These are phyloP conservation scores for Pochonia chlamydosporia DNA, from an alignment of 2,329 filamentous ascomycete genomes.

Conservation along the genomic window DNA sequence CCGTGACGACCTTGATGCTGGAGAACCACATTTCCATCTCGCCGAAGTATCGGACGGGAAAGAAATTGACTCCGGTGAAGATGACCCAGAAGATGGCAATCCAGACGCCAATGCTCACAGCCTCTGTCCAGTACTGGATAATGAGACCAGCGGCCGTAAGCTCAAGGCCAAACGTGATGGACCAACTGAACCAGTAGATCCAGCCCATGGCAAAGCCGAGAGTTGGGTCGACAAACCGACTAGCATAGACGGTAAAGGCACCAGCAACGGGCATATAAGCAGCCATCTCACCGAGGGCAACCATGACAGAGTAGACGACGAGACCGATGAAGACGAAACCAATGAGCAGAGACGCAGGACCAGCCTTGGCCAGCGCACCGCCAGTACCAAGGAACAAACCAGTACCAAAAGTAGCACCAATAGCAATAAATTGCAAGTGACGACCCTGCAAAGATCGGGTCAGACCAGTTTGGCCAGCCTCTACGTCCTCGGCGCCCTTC, in stretches of 20 bases:
- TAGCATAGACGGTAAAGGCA: slow-evolving; percentile 70
- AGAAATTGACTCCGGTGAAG: slow-evolving; percentile 63
- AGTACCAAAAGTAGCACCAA: slow-evolving; percentile 63
- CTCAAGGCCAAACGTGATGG: slow-evolving; percentile 67
- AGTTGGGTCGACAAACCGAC: slow-evolving; percentile 67
- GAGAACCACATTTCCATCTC: slow-evolving; percentile 77
- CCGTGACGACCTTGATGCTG: slow-evolving; percentile 69
- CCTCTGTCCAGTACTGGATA: slow-evolving; percentile 66
- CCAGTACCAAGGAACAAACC: slow-evolving; percentile 68
- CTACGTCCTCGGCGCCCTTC: slow-evolving; percentile 22
- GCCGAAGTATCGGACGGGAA: slow-evolving; percentile 68
- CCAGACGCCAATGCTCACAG: slow-evolving; percentile 62
- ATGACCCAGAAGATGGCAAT: slow-evolving; percentile 68
- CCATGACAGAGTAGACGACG: slow-evolving; percentile 73
- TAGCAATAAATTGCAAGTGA: slow-evolving; percentile 45
- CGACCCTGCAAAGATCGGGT: slow-evolving; percentile 31
- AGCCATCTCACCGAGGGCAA: slow-evolving; percentile 64
- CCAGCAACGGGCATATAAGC: slow-evolving; percentile 72
- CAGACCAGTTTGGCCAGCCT: slow-evolving; percentile 27
- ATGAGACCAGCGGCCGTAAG: slow-evolving; percentile 67
- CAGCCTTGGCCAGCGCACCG: slow-evolving; percentile 53
- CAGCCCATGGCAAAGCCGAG: slow-evolving; percentile 75
- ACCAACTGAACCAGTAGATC: slow-evolving; percentile 80
- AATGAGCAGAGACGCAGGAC: slow-evolving; percentile 61
- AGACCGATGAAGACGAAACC: slow-evolving; percentile 65